Evolutionary conservation across 208 protist species (phyloP), one percentile per base, ranked within the genome.

Genomic region (Angomonas deanei): DNA sequence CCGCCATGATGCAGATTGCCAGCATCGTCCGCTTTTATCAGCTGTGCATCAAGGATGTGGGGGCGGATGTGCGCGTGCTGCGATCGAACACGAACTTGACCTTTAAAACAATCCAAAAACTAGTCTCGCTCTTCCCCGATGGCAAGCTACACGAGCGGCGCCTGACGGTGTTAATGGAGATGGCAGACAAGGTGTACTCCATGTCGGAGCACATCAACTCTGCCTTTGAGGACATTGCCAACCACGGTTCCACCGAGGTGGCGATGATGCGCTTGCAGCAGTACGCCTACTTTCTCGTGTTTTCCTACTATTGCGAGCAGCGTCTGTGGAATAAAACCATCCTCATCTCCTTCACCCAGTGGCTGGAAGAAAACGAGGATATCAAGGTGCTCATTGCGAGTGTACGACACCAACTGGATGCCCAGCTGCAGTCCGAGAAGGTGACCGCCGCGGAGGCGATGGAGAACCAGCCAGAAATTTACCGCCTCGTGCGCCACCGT

Each of bases 11-110:
- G 82, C 70, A 82, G 60, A 86, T 92, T 38, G 83, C 85, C 28
- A 90, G 76, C 74, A 92, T 94, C 64, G 85, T 94, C 10, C 88
- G 88, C 54, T 94, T 94, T 61, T 94, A 94, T 61, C 88, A 92
- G 69, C 33, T 82, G 23, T 92, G 81, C 65, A 69, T 72, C 27
- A 82, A 87, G 60, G 88, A 94, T 59, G 80, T 86, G 23, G 61
- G 74, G 21, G 69, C 74, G 1, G 85, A 94, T 77, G 65, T 86
- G 33, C 74, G 76, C 13, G 66, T 94, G 65, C 68, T 94, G 64
- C 74, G 76, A 10, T 77, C 72, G 30, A 66, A 61, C 17, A 74
- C 61, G 23, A 72, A 50, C 30, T 76, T 81, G 33, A 69, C 74
- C 13, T 94, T 90, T 64, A 80, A 83, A 38, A 94, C 88, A 1